These are phyloP conservation scores for Blakeslea trispora DNA, from an alignment of 371 early-diverging fungal genomes.

Conservation along the genomic window DNA sequence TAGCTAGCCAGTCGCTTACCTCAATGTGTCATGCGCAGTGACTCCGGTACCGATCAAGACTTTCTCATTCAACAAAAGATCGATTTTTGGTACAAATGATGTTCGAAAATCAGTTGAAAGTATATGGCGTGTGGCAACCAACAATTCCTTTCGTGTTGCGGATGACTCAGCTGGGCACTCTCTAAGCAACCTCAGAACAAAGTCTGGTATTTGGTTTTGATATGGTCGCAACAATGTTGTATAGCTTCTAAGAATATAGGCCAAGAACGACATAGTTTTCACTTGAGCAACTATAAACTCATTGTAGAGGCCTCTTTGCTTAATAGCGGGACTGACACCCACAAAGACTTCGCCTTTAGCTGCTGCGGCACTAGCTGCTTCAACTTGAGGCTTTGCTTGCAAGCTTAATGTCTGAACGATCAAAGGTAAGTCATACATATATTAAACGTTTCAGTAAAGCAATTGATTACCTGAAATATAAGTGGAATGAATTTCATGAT, in stretches of 20 bases:
- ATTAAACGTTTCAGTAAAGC: neutral
- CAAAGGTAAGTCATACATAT: neutral
- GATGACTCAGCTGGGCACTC: slow-evolving; percentile 95
- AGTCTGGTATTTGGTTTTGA: slow-evolving; percentile 83
- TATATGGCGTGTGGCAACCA: slow-evolving; percentile 95
- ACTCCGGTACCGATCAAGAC: slow-evolving; percentile 92
- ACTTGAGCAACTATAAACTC: slow-evolving; percentile 91
- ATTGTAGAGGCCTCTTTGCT: slow-evolving; percentile 69
- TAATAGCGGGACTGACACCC: slow-evolving; percentile 80
- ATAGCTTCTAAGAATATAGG: slow-evolving; percentile 89
- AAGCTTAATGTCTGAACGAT: slow-evolving; percentile 63
- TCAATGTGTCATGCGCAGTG: slow-evolving; percentile 87
- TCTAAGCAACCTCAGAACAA: slow-evolving; percentile 83
- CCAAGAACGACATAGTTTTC: slow-evolving; percentile 95
- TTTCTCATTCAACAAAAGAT: slow-evolving; percentile 87
- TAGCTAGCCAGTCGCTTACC: slow-evolving; percentile 41
- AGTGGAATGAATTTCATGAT: slow-evolving; percentile 86
- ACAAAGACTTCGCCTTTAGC: slow-evolving; percentile 73
- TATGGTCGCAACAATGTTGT: slow-evolving; percentile 69
- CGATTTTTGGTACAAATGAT: slow-evolving; percentile 87
- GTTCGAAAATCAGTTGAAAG: slow-evolving; percentile 87
- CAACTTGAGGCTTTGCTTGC: slow-evolving; percentile 78
- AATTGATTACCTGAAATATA: slow-evolving; percentile 72
- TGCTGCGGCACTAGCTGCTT: slow-evolving; percentile 71
- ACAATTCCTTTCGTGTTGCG: slow-evolving; percentile 91